Evolutionary conservation across 257 asterid genomes (phyloP), one percentile per base, ranked within the genome.

Genomic region (Fraxinus excelsior): DNA sequence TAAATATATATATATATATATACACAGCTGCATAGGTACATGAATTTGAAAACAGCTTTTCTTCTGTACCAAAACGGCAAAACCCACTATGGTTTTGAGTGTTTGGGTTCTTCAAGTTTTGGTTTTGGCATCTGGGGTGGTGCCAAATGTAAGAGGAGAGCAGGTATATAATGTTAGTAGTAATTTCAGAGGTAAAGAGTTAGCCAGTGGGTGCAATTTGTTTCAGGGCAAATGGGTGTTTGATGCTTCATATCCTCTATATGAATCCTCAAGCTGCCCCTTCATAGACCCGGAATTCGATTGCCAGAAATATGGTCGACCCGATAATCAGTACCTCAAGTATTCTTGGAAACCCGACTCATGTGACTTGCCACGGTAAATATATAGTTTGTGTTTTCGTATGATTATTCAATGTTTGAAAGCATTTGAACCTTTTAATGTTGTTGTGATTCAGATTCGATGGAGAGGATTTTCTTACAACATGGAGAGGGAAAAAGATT

Each of bases 401-500:
- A 4, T 40, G 46, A 40, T 1, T 16, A 9, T 32, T 67, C 10
- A 0, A 18, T 37, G 28, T n/a, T n/a, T n/a, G n/a, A n/a, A n/a
- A n/a, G n/a, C n/a, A n/a, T n/a, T n/a, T n/a, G n/a, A n/a, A n/a
- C n/a, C n/a, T n/a, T n/a, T n/a, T n/a, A n/a, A n/a, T n/a, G n/a
- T n/a, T n/a, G n/a, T 79, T 90, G 0, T 21, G 49, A 42, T 51
- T 26, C 29, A 89, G 91, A 74, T 89, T 89, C 42, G 75, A 89
- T 46, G 91, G 89, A 8, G 66, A 31, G 69, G 85, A 74, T 7
- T 64, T 87, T 64, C 34, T 89, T 40, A 78, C 66, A 11, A 87
- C 81, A 83, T 89, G 91, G 94, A 81, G 66, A 38, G 90, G 88
- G 37, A 86, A 89, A 88, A 89, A 86, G 86, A 84, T 89, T 32